Conservation (phyloP, 2,329 filamentous ascomycete species). For the Atkinsonella texensis region DNA sequence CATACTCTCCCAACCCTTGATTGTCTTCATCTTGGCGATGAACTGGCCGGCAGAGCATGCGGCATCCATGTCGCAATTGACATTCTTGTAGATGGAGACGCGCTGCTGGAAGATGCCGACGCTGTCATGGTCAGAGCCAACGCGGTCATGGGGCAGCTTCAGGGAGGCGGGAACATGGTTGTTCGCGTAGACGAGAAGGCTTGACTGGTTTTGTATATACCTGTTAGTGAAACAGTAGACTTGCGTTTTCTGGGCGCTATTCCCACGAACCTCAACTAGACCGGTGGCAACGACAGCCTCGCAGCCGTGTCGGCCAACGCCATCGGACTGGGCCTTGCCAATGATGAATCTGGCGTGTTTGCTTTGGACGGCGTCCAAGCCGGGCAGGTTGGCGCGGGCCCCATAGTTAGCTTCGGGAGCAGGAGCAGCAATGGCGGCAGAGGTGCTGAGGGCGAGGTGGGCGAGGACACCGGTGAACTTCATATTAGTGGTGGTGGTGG, state of each 20-base stretch:
- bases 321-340: slow-evolving; percentile 7
- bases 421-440: neutral
- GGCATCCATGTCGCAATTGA: slow-evolving; percentile 12
- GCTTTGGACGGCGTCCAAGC: slow-evolving; percentile 10
- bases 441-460: neutral
- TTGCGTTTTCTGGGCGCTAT: neutral
- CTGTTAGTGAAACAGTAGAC: neutral
- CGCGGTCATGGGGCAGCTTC: slow-evolving; percentile 10
- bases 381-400: slow-evolving; percentile 9
- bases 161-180: slow-evolving; percentile 10
- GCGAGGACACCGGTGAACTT: slow-evolving; percentile 4
- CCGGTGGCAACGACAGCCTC: slow-evolving; percentile 11
- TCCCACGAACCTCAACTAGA: slow-evolving; percentile 11
- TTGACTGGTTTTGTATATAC: slow-evolving; percentile 6
- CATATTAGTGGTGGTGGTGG: slow-evolving; percentile 4
- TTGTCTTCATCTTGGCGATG: slow-evolving; percentile 10
- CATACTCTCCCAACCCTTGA: slow-evolving; percentile 13
- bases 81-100: slow-evolving; percentile 11
- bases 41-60: slow-evolving; percentile 13
- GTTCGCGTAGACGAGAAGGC: slow-evolving; percentile 12
- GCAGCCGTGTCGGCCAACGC: slow-evolving; percentile 12
- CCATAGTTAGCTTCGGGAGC: slow-evolving; percentile 1
- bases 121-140: slow-evolving; percentile 13
- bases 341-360: slow-evolving; percentile 12
- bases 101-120: slow-evolving; percentile 15